Percentiles rank a stretch among this genome's conserved stretches.
Evolutionary conservation across 495 filamentous ascomycete species (phyloP).

Genomic region (Aspergillus sclerotioniger): DNA sequence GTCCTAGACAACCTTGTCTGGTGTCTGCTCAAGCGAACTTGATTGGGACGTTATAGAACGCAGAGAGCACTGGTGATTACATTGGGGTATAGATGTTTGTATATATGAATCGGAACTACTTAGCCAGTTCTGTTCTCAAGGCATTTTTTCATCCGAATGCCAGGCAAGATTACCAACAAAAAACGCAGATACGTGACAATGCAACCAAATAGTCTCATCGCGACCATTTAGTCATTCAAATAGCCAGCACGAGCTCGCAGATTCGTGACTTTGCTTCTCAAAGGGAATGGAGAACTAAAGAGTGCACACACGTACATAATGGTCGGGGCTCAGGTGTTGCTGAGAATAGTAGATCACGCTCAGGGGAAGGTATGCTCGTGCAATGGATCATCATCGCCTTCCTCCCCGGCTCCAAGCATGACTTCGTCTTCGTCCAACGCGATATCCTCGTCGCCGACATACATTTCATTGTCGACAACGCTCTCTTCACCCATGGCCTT

Average conservation of each 20-base stretch:
- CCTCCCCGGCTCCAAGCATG: slow-evolving; percentile 37
- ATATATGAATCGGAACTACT: background rate
- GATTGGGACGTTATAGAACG: background rate
- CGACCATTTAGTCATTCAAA: background rate
- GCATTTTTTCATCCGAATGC: background rate
- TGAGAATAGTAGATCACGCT: slow-evolving; percentile 1
- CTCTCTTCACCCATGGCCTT: slow-evolving; percentile 53
- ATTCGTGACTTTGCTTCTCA: background rate
- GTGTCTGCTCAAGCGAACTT: background rate
- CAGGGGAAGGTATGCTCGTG: slow-evolving; percentile 31
- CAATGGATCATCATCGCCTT: slow-evolving; percentile 34
- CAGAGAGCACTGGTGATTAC: background rate
- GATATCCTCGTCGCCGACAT: slow-evolving; percentile 46
- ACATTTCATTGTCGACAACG: slow-evolving; percentile 32
- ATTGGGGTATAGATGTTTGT: background rate
- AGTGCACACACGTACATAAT: background rate
- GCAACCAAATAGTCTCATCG: background rate
- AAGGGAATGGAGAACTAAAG: background rate
- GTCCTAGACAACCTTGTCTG: background rate
- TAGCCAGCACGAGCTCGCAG: background rate
- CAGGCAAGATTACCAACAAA: slow-evolving; percentile 1
- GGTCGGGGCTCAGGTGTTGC: background rate
- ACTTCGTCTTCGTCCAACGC: slow-evolving; percentile 44
- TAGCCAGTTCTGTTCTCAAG: background rate
- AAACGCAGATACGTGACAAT: background rate